Conservation (phyloP, 305 asterid species). For the Rubia peregrina region DNA sequence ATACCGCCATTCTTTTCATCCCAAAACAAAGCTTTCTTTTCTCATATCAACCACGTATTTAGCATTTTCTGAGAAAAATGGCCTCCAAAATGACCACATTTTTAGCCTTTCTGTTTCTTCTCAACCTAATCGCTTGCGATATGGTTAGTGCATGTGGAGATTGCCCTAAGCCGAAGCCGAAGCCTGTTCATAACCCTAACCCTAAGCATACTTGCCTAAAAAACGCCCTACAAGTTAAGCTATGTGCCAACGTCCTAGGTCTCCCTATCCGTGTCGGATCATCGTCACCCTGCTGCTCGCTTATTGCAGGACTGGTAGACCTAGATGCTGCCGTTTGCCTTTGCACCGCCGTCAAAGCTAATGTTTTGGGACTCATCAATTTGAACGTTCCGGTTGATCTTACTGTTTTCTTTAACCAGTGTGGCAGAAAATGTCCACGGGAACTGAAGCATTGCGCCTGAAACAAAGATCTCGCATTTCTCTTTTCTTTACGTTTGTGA, state of each 20-base stretch:
- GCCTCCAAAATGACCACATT: constrained; percentile 24
- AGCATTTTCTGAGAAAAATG: constrained; percentile 16
- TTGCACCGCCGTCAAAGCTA: not conserved
- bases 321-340: constrained; percentile 7
- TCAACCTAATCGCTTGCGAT: constrained; percentile 39
- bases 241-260: constrained; percentile 17
- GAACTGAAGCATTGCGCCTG: not conserved
- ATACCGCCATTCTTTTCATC: not conserved
- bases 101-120: constrained; percentile 31
- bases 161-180: constrained; percentile 25
- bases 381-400: not conserved
- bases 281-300: not conserved
- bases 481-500: too few relatives aligned
- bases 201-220: constrained; percentile 13
- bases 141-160: constrained; percentile 39
- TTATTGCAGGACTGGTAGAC: not conserved
- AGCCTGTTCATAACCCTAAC: not conserved
- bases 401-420: not conserved
- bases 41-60: not conserved
- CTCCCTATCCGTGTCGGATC: not conserved
- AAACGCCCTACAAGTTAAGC: constrained; percentile 13
- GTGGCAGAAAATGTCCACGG: not conserved
- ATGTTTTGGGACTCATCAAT: not conserved
- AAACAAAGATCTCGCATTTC: not conserved
- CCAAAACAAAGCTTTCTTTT: not conserved